These are phyloP conservation scores for Solanum arcanum DNA, from an alignment of 257 asterid genomes.

Conservation along the genomic window DNA sequence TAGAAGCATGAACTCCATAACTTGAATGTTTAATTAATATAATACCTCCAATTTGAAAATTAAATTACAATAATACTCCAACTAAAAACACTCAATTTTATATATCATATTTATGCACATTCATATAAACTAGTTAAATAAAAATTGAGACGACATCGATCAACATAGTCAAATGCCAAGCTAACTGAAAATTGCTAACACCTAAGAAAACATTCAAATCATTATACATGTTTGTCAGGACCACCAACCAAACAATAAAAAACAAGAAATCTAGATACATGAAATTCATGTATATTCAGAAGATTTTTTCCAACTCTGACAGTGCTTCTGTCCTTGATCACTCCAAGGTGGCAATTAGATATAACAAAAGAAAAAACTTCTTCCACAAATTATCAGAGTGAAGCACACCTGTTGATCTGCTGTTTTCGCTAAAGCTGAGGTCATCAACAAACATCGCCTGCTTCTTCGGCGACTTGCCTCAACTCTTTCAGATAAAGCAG, in stretches of 20 bases:
- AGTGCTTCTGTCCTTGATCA: neutral
- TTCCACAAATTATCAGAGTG: conserved; percentile 8
- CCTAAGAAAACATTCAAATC: neutral
- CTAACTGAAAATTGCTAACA: conserved; percentile 1
- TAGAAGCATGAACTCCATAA: neutral
- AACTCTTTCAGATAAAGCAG: conserved; percentile 71
- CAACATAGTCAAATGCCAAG: neutral
- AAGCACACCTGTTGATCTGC: conserved; percentile 65
- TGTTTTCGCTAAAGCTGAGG: conserved; percentile 82
- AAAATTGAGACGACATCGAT: neutral
- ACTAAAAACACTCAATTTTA: neutral
- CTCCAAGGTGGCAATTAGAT: conserved; percentile 1
- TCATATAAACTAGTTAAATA: neutral
- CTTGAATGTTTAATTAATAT: neutral
- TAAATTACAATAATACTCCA: too few relatives aligned
- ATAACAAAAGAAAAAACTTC: neutral
- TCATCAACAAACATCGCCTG: conserved; percentile 92
- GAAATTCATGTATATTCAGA: neutral
- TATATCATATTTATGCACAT: neutral
- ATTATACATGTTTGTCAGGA: neutral
- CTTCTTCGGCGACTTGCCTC: conserved; percentile 98
- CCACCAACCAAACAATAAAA: neutral
- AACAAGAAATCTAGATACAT: neutral
- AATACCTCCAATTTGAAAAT: neutral
- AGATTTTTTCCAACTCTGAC: neutral